These are phyloP conservation scores for Tolypocladium inflatum DNA, from an alignment of 2,329 filamentous ascomycete species.

Conservation along the genomic window DNA sequence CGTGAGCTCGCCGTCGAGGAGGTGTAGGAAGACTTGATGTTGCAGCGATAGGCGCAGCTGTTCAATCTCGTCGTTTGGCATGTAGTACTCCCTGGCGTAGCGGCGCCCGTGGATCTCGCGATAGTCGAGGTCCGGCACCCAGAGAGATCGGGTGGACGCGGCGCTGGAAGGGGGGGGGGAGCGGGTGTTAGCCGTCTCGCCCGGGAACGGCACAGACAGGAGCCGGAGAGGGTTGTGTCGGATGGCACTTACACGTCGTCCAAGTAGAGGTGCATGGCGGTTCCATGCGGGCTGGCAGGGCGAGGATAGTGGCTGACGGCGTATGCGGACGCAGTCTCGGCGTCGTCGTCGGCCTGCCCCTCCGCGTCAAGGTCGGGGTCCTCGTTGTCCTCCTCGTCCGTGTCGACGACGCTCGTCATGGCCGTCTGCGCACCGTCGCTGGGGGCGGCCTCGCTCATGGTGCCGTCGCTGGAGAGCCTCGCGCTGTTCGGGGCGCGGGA, in stretches of 20 bases:
- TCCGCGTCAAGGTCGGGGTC: constrained; percentile 1
- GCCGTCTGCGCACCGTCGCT: constrained; percentile 24
- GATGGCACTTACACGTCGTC: constrained; percentile 28
- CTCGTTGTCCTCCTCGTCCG: constrained; percentile 9
- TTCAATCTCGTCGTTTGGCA: constrained; percentile 58
- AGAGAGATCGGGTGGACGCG: constrained; percentile 38
- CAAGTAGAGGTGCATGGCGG: constrained; percentile 24
- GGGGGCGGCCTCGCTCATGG: constrained; percentile 18
- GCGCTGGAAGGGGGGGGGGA: constrained; percentile 15
- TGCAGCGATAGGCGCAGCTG: constrained; percentile 52
- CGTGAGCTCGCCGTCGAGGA: constrained; percentile 34
- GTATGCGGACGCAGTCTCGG: constrained; percentile 34
- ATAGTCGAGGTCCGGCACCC: constrained; percentile 42
- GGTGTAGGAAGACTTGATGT: constrained; percentile 52
- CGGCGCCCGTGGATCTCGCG: constrained; percentile 52
- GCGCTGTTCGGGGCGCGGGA: background rate
- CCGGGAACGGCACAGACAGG: background rate
- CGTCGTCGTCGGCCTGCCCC: constrained; percentile 4
- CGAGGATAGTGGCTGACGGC: constrained; percentile 29
- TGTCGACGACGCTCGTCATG: constrained; percentile 26
- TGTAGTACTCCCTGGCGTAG: constrained; percentile 53
- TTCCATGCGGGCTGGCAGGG: constrained; percentile 22
- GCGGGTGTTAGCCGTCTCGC: background rate
- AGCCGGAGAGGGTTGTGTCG: background rate
- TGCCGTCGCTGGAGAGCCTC: constrained; percentile 22